These are phyloP conservation scores for Scutellaria galericulata DNA, from an alignment of 257 asterid genomes.

Conservation along the genomic window DNA sequence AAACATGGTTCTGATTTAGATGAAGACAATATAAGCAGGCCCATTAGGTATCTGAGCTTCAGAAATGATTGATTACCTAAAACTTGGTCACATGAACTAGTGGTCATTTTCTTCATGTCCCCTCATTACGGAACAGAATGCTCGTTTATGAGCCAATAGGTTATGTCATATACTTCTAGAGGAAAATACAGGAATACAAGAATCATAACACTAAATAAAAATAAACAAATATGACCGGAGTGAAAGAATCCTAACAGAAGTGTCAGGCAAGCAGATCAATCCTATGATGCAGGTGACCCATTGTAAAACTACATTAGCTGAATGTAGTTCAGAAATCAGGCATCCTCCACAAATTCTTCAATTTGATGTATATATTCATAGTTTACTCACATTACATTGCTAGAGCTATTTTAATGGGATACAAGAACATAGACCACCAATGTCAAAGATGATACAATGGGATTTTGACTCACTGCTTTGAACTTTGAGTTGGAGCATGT, in stretches of 20 bases:
- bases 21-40: background rate
- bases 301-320: background rate
- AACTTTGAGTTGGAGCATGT: constrained; percentile 58
- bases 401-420: constrained; percentile 9
- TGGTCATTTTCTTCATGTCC: background rate
- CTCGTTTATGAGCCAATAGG: background rate
- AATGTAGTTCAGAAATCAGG: constrained; percentile 8
- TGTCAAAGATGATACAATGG: constrained; percentile 21
- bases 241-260: constrained; percentile 15
- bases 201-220: background rate
- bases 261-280: constrained; percentile 22
- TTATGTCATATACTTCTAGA: background rate
- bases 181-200: background rate
- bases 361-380: constrained; percentile 15
- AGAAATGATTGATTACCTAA: background rate
- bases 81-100: background rate
- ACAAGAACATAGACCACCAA: constrained; percentile 17
- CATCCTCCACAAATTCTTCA: constrained; percentile 14
- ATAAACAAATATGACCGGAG: background rate
- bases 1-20: background rate
- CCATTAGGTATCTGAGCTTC: background rate
- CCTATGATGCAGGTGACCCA: constrained; percentile 15
- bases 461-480: constrained; percentile 63
- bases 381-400: background rate
- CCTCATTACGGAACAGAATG: background rate